phyloP scores from a whole-genome alignment of 306 rosid genomes.

The Sphenostylis stenocarpa region DNA sequence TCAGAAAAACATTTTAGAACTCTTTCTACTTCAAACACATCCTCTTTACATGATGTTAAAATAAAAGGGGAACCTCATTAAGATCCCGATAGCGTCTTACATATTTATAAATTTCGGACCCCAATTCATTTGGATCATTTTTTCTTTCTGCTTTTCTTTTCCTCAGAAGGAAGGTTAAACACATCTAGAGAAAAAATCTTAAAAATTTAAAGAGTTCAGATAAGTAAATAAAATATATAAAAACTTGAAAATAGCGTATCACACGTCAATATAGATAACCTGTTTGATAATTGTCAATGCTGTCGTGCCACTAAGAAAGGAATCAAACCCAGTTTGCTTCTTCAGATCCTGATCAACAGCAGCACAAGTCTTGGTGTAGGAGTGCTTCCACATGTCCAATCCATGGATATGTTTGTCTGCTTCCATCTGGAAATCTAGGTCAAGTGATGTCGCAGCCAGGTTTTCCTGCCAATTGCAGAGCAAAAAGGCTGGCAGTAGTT shows the following conservation, averaged over 20 bases:
- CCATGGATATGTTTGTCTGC: slow-evolving; percentile 46
- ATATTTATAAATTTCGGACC: background rate
- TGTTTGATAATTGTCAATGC: slow-evolving; percentile 84
- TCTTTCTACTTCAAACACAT: background rate
- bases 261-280: slow-evolving; percentile 44
- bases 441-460: slow-evolving; percentile 54
- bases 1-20: background rate
- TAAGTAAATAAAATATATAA: background rate
- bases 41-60: background rate
- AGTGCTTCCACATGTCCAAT: slow-evolving; percentile 68
- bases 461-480: slow-evolving; percentile 68
- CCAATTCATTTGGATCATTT: background rate
- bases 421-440: slow-evolving; percentile 45
- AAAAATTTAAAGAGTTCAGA: background rate
- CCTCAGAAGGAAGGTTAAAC: background rate
- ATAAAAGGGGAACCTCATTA: no score
- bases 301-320: slow-evolving; percentile 72
- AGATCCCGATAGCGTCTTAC: background rate
- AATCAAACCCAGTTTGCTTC: slow-evolving; percentile 57
- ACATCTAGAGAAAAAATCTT: background rate
- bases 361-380: slow-evolving; percentile 64
- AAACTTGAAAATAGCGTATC: slow-evolving; percentile 18
- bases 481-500: slow-evolving; percentile 60
- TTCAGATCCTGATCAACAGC: slow-evolving; percentile 73
- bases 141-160: no score